Base-by-base conservation (phyloP, 192 early-diverging fungal species). In the Obelidium mucronatum region DNA sequence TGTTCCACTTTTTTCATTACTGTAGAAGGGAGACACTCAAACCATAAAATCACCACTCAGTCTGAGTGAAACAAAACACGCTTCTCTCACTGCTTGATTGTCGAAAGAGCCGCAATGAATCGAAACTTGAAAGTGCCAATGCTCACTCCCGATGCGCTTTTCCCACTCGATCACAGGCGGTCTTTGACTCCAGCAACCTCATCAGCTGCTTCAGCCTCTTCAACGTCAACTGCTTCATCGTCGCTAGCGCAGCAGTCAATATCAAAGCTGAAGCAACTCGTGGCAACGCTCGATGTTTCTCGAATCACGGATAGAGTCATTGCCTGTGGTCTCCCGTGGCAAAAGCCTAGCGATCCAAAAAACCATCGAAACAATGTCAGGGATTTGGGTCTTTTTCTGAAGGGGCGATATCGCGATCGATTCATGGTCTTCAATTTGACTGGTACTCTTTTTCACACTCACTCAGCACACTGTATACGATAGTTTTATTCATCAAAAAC, bases 391-490 rank as follows among this genome's bases (percentile, higher is more conserved):
- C 62, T 74, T 6, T 89, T 89, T 75, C 71, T 90, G 1, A 85
- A 85, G 61, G 75, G 78, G 19, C 60, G 86, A 52, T 89, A 87
- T 76, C 28, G 60, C 15, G 73, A 76, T 24, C 62, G 80, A 24
- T 90, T 85, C 73, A 80, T 90, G 82, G 75, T 90, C 28, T 90
- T 80, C 81, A 89, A 90, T 65, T 62, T 90, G 63, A 83, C 83
- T 17, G 86, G 84, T 84, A 42, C 17, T 42, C 15, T 48, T 48
- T 48, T 6, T 58, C 17, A 22, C 26, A 58, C 48, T 51, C 48
- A 8, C 48, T 51, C 8, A n/a, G n/a, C n/a, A n/a, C n/a, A n/a
- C n/a, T n/a, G n/a, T n/a, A n/a, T n/a, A n/a, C n/a, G n/a, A 48
- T 6, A 19, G 44, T 6, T 11, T 22, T 8, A 58, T 22, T 0